Conservation (phyloP, 2,329 filamentous ascomycete species). For the Sclerotinia subarctica region DNA sequence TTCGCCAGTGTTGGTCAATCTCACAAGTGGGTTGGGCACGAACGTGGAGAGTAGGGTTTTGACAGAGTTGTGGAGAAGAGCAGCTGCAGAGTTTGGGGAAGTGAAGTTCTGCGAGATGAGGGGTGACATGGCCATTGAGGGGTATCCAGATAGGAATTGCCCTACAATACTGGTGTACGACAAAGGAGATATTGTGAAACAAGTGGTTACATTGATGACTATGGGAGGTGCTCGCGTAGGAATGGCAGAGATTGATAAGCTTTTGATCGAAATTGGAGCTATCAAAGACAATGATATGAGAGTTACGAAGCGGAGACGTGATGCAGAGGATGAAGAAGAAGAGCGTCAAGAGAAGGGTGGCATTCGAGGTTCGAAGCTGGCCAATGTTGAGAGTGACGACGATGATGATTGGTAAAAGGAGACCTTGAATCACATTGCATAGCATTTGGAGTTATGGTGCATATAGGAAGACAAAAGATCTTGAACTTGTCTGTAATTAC, state of each 20-base stretch:
- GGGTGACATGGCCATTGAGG: conserved; percentile 89
- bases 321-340: conserved; percentile 37
- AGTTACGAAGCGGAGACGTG: conserved; percentile 44
- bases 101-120: conserved; percentile 97
- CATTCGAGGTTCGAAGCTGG: conserved; percentile 31
- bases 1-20: conserved; percentile 68
- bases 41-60: conserved; percentile 84
- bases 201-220: conserved; percentile 84
- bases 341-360: conserved; percentile 35
- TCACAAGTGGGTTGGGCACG: conserved; percentile 72
- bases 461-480: not conserved
- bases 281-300: conserved; percentile 76
- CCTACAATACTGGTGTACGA: conserved; percentile 91
- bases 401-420: conserved; percentile 41
- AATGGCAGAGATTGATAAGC: conserved; percentile 72
- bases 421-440: conserved; percentile 15
- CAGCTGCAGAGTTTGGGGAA: conserved; percentile 83
- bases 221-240: conserved; percentile 69
- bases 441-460: conserved; percentile 18
- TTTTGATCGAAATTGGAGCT: conserved; percentile 80
- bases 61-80: conserved; percentile 79
- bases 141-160: conserved; percentile 91
- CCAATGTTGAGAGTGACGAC: conserved; percentile 40
- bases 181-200: conserved; percentile 86
- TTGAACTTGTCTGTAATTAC: not conserved